Conservation (phyloP, 2,329 filamentous ascomycete species). For the Spiromastix sp. region DNA sequence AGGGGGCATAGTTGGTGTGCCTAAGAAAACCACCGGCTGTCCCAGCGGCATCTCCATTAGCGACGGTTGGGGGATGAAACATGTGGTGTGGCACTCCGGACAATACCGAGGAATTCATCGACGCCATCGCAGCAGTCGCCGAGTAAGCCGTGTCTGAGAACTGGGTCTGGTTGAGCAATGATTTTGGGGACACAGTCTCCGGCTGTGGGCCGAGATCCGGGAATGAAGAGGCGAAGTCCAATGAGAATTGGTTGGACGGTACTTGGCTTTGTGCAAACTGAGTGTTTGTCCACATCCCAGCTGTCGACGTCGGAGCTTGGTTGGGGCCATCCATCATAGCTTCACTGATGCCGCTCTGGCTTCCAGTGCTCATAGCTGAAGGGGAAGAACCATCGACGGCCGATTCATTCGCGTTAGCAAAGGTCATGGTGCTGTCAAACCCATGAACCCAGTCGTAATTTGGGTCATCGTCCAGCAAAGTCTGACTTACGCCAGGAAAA, state of each 20-base stretch:
- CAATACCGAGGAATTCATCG: constrained; percentile 62
- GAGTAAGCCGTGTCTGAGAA: constrained; percentile 65
- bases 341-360: constrained; percentile 83
- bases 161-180: constrained; percentile 57
- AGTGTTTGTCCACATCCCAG: constrained; percentile 59
- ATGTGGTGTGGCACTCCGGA: constrained; percentile 49
- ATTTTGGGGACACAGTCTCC: constrained; percentile 67
- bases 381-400: constrained; percentile 89
- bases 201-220: constrained; percentile 62
- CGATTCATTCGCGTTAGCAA: constrained; percentile 60
- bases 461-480: constrained; percentile 56
- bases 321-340: constrained; percentile 73
- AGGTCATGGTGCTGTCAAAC: constrained; percentile 67
- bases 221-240: constrained; percentile 68
- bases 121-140: constrained; percentile 64
- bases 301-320: constrained; percentile 45
- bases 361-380: constrained; percentile 89
- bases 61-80: constrained; percentile 35
- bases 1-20: constrained; percentile 44
- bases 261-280: constrained; percentile 61
- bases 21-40: constrained; percentile 28
- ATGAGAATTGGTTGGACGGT: constrained; percentile 55
- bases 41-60: constrained; percentile 23
- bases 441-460: constrained; percentile 76
- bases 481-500: constrained; percentile 45